phyloP scores from a whole-genome alignment of 805 yeast genomes.

The Lipomyces lipofer region DNA sequence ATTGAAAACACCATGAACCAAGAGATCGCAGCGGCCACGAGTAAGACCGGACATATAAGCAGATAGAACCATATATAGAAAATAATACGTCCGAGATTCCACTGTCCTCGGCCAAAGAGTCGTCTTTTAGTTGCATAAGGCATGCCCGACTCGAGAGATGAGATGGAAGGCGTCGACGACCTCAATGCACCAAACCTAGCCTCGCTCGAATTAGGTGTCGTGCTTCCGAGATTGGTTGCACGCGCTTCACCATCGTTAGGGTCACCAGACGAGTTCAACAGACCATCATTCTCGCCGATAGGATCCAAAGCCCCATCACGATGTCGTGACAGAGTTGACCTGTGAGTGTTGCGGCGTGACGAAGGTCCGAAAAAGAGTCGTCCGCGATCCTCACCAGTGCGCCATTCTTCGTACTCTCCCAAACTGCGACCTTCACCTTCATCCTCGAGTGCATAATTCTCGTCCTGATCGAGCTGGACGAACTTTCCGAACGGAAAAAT shows the following conservation, averaged over 20 bases:
- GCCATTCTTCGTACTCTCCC: conserved; percentile 73
- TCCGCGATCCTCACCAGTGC: conserved; percentile 69
- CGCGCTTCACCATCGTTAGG: conserved; percentile 19
- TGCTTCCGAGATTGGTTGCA: neutral
- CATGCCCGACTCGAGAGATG: conserved; percentile 21
- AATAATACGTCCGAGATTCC: conserved; percentile 80
- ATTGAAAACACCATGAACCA: conserved; percentile 88
- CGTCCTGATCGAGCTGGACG: conserved; percentile 74
- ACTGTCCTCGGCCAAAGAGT: conserved; percentile 85
- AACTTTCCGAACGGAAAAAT: conserved; percentile 87
- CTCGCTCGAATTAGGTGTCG: neutral
- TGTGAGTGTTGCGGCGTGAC: conserved; percentile 23
- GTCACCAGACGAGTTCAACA: conserved; percentile 23
- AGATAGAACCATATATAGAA: conserved; percentile 73
- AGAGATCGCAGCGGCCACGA: conserved; percentile 55
- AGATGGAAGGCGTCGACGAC: conserved; percentile 3
- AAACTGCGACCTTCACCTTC: conserved; percentile 83
- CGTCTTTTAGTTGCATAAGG: conserved; percentile 42
- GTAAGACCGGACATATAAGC: conserved; percentile 66
- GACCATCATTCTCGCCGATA: conserved; percentile 22
- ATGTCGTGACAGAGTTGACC: conserved; percentile 13
- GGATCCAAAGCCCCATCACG: conserved; percentile 18
- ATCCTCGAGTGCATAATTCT: conserved; percentile 81
- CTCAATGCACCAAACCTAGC: neutral
- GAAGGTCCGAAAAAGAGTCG: conserved; percentile 74